Evolutionary conservation across 768 basidiomycete genomes (phyloP).

Genomic region (Tylopilus balloui): DNA sequence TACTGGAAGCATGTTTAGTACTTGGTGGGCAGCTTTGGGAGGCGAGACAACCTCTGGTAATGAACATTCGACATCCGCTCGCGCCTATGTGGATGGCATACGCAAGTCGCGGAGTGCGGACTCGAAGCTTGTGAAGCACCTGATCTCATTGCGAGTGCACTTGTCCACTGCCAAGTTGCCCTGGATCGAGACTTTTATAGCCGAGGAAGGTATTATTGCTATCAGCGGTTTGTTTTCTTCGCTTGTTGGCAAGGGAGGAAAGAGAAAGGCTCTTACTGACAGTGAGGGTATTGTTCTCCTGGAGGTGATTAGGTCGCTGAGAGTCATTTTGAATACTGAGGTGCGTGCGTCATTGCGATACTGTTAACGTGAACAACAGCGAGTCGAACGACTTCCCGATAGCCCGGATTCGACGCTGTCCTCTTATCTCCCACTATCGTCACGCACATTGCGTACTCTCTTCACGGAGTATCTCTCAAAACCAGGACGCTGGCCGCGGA

Average conservation of each 20-base stretch:
- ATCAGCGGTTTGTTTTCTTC: slow-evolving; percentile 54
- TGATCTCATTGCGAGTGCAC: slow-evolving; percentile 80
- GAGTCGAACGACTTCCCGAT: not conserved
- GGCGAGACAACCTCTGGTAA: slow-evolving; percentile 37
- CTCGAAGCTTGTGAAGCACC: slow-evolving; percentile 63
- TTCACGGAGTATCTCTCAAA: slow-evolving; percentile 64
- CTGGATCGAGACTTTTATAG: slow-evolving; percentile 73
- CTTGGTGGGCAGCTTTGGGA: slow-evolving; percentile 72
- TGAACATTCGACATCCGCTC: slow-evolving; percentile 46
- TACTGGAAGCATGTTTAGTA: slow-evolving; percentile 73
- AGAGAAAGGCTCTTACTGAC: slow-evolving; percentile 56
- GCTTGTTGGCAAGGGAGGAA: slow-evolving; percentile 66
- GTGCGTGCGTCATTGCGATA: slow-evolving; percentile 48
- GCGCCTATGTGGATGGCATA: slow-evolving; percentile 61
- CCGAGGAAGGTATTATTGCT: slow-evolving; percentile 60
- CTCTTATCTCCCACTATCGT: slow-evolving; percentile 60
- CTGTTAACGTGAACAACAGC: not conserved
- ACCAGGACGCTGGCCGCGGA: slow-evolving; percentile 68
- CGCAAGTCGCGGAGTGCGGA: slow-evolving; percentile 51
- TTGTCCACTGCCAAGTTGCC: slow-evolving; percentile 75
- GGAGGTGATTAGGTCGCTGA: slow-evolving; percentile 74
- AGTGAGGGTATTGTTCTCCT: slow-evolving; percentile 62
- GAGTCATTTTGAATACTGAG: slow-evolving; percentile 81
- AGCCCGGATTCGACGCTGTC: slow-evolving; percentile 73
- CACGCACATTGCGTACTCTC: slow-evolving; percentile 66